These are phyloP conservation scores for Fusarium xylarioides DNA, from an alignment of 2,329 filamentous ascomycete species.

Conservation along the genomic window DNA sequence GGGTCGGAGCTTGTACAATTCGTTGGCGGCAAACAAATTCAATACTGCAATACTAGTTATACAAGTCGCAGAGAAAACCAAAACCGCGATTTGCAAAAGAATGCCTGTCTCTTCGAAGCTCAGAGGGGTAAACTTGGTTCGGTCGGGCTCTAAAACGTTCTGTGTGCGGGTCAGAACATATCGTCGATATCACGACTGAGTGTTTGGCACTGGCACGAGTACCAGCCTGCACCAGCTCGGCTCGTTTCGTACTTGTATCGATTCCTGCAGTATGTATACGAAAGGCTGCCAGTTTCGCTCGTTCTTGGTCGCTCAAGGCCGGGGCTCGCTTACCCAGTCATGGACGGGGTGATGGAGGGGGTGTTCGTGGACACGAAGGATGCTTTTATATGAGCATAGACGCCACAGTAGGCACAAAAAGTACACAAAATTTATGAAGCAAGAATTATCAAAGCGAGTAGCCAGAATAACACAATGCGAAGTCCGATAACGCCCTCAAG, in stretches of 20 bases:
- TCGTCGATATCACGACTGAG: conserved; percentile 20
- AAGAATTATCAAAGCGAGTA: neutral
- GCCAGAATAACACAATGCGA: conserved; percentile 1
- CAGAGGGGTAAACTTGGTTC: conserved; percentile 36
- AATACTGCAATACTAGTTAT: conserved; percentile 14
- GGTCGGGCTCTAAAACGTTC: conserved; percentile 43
- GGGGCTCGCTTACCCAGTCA: conserved; percentile 42
- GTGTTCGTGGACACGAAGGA: conserved; percentile 26
- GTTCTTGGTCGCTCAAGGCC: conserved; percentile 29
- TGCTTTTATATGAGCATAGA: conserved; percentile 20
- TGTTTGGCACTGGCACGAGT: conserved; percentile 31
- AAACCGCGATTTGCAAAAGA: conserved; percentile 8
- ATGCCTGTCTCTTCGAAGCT: conserved; percentile 13
- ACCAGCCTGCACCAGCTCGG: conserved; percentile 5
- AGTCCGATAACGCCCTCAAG: conserved; percentile 13
- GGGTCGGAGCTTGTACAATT: conserved; percentile 10
- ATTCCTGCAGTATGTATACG: conserved; percentile 17
- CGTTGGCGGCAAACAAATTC: conserved; percentile 15
- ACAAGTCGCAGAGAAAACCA: conserved; percentile 19
- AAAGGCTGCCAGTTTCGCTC: conserved; percentile 28
- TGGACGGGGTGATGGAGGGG: conserved; percentile 33
- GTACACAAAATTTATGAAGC: conserved; percentile 1
- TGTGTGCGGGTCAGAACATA: conserved; percentile 41
- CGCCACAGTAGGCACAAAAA: conserved; percentile 4
- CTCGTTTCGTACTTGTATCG: conserved; percentile 3